phyloP scores from a whole-genome alignment of 805 yeast genomes.

The Spathaspora passalidarum region DNA sequence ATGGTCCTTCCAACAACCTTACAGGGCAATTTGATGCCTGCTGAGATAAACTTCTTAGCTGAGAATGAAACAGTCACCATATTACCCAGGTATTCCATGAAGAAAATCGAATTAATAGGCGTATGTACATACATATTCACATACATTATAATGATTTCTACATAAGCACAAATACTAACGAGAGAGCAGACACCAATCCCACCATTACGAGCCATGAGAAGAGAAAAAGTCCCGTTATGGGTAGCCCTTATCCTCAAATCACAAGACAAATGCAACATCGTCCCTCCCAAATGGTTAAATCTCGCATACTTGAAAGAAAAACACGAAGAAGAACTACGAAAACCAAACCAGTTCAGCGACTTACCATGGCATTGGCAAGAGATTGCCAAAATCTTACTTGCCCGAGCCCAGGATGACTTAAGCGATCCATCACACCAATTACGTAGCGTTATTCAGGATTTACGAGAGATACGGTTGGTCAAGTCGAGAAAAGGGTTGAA shows the following conservation, averaged over 20 bases:
- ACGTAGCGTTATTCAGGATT: conserved; percentile 71
- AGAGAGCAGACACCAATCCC: conserved; percentile 49
- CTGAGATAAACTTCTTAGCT: conserved; percentile 79
- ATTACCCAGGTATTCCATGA: conserved; percentile 75
- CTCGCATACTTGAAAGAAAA: conserved; percentile 49
- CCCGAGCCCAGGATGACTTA: conserved; percentile 75
- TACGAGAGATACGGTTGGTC: conserved; percentile 76
- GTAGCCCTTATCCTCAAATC: conserved; percentile 76
- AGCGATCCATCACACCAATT: conserved; percentile 69
- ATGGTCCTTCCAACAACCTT: conserved; percentile 66
- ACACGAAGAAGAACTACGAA: conserved; percentile 63
- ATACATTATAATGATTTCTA: background rate
- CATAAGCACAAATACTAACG: conserved; percentile 9
- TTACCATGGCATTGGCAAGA: conserved; percentile 93
- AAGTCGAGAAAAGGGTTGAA: conserved; percentile 79
- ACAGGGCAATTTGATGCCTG: conserved; percentile 60
- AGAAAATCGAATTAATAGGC: conserved; percentile 62
- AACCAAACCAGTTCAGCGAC: conserved; percentile 57
- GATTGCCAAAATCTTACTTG: conserved; percentile 63
- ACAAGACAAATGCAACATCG: conserved; percentile 81
- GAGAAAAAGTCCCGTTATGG: conserved; percentile 81
- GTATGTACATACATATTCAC: conserved; percentile 29
- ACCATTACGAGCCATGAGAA: conserved; percentile 60
- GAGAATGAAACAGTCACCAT: conserved; percentile 74
- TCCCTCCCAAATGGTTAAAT: conserved; percentile 83